These are phyloP conservation scores for Backusella mclennaniae DNA, from an alignment of 192 early-diverging fungal species.

Conservation along the genomic window DNA sequence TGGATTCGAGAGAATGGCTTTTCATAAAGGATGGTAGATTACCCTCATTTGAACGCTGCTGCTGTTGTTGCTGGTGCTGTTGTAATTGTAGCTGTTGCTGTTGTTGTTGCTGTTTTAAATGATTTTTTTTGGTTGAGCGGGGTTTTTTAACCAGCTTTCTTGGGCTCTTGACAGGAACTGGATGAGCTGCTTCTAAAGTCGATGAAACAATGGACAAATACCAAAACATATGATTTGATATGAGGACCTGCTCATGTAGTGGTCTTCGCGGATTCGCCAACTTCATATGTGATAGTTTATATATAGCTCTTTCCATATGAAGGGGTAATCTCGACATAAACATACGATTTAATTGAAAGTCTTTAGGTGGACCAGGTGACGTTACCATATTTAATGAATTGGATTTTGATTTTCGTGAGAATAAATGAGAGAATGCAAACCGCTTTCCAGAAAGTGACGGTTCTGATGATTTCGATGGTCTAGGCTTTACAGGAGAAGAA, in stretches of 20 bases:
- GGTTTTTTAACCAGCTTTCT: background rate
- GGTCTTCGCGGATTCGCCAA: constrained; percentile 72
- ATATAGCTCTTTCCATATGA: constrained; percentile 76
- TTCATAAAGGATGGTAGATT: constrained; percentile 5
- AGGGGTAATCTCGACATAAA: constrained; percentile 58
- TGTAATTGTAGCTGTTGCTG: background rate
- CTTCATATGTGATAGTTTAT: constrained; percentile 71
- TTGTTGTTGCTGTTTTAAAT: background rate
- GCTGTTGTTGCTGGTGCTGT: background rate
- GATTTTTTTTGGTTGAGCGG: background rate
- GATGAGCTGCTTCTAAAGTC: background rate
- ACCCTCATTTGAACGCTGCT: background rate
- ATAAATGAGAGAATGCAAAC: constrained; percentile 10
- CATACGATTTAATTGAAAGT: constrained; percentile 21
- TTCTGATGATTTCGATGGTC: constrained; percentile 5
- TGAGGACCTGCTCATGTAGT: constrained; percentile 68
- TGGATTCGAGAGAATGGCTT: background rate
- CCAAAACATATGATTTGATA: constrained; percentile 84
- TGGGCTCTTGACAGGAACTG: background rate
- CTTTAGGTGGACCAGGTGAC: constrained; percentile 23
- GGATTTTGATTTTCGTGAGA: constrained; percentile 12
- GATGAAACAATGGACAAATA: constrained; percentile 62
- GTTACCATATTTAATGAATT: background rate
- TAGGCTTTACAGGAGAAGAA: background rate
- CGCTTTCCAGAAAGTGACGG: background rate